phyloP scores from a whole-genome alignment of 345 rosid species.

The Eucalyptus tenuipes region DNA sequence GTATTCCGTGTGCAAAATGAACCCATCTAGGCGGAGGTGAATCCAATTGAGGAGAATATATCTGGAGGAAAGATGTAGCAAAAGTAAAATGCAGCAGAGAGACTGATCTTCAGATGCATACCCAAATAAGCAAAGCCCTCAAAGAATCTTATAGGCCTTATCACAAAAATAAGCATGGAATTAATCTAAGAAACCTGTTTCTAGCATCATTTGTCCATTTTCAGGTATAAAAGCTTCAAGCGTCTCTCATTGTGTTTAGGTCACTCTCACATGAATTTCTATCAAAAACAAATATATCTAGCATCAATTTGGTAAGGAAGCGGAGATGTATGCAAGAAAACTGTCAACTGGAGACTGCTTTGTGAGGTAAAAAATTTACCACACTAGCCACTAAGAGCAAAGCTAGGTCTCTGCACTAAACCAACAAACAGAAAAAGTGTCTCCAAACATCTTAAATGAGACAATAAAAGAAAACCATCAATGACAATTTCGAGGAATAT shows the following conservation, averaged over 20 bases:
- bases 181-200: not conserved
- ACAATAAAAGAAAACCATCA: not conserved
- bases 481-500: not conserved
- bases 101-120: not conserved
- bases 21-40: constrained; percentile 97
- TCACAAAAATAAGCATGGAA: not conserved
- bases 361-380: not conserved
- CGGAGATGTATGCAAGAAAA: not conserved
- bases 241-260: not conserved
- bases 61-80: constrained; percentile 12
- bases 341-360: not conserved
- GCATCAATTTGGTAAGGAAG: not conserved
- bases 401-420: not conserved
- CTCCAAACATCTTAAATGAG: not conserved
- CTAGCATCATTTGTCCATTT: not conserved
- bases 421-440: not conserved
- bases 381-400: not conserved
- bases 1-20: constrained; percentile 80
- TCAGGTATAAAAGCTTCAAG: not conserved
- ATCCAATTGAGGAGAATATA: constrained; percentile 81
- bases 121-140: not conserved
- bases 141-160: not conserved
- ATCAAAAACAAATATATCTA: not conserved
- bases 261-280: not conserved
- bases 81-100: not conserved